Conservation (phyloP, 2,329 filamentous ascomycete species). For the Fusarium phyllophilum region DNA sequence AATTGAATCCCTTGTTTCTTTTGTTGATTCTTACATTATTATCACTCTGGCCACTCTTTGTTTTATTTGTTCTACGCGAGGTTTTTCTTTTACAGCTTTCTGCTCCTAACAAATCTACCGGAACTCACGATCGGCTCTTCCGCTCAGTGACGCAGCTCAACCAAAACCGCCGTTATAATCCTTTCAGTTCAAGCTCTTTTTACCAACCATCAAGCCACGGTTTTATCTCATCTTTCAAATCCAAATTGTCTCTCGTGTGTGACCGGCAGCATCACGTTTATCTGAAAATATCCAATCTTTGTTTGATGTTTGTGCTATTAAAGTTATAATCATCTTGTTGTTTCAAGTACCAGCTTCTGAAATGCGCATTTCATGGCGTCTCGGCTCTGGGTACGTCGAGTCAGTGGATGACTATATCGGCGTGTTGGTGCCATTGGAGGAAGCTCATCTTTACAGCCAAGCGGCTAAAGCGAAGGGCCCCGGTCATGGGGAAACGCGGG, state of each 20-base stretch:
- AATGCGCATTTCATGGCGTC: conserved; percentile 47
- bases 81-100: background rate
- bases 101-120: background rate
- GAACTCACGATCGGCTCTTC: conserved; percentile 19
- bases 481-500: conserved; percentile 54
- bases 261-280: conserved; percentile 5
- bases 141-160: conserved; percentile 33
- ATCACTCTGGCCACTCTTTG: conserved; percentile 13
- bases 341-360: background rate
- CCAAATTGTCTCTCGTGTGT: background rate
- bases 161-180: conserved; percentile 6
- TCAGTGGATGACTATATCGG: conserved; percentile 62
- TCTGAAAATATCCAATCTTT: background rate
- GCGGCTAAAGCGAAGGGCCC: conserved; percentile 58
- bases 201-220: background rate
- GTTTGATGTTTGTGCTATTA: conserved; percentile 2
- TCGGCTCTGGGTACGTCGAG: conserved; percentile 51
- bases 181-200: conserved; percentile 7
- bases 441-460: conserved; percentile 67
- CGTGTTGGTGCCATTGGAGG: conserved; percentile 63
- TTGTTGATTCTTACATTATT: background rate
- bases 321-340: conserved; percentile 9
- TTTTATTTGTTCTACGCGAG: background rate
- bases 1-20: conserved; percentile 21
- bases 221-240: conserved; percentile 6